phyloP scores from a whole-genome alignment of 1,139 yeast genomes.

The Yamadazyma dendronema region DNA sequence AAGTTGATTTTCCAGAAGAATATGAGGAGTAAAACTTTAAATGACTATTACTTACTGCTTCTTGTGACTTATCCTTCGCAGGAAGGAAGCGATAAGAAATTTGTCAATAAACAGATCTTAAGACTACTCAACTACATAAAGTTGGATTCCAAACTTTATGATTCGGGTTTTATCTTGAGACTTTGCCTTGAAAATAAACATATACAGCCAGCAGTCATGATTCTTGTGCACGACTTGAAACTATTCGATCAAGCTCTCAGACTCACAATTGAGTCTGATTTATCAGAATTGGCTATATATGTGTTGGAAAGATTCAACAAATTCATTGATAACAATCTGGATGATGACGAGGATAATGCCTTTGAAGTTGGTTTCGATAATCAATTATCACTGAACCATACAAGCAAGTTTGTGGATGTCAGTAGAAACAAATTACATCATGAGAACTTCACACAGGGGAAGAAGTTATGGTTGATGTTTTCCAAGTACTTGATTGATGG shows the following conservation, averaged over 20 bases:
- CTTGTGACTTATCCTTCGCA: slow-evolving; percentile 54
- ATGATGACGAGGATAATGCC: slow-evolving; percentile 4
- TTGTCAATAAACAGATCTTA: slow-evolving; percentile 24
- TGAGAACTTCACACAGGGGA: slow-evolving; percentile 48
- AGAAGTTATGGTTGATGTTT: slow-evolving; percentile 71
- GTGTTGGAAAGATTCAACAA: slow-evolving; percentile 36
- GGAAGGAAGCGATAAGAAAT: slow-evolving; percentile 22
- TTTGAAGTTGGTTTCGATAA: slow-evolving; percentile 11
- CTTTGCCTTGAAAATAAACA: slow-evolving; percentile 63
- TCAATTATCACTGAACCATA: slow-evolving; percentile 11
- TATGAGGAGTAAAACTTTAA: slow-evolving; percentile 51
- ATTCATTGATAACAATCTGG: slow-evolving; percentile 12
- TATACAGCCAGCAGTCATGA: slow-evolving; percentile 64
- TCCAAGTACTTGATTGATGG: slow-evolving; percentile 56
- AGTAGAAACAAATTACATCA: slow-evolving; percentile 33
- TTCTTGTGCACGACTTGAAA: slow-evolving; percentile 62
- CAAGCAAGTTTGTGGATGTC: slow-evolving; percentile 16
- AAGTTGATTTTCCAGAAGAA: slow-evolving; percentile 57
- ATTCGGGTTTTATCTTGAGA: slow-evolving; percentile 72
- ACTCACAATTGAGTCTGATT: slow-evolving; percentile 62
- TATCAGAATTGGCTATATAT: slow-evolving; percentile 55
- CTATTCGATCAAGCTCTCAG: slow-evolving; percentile 79
- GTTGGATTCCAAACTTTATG: slow-evolving; percentile 37
- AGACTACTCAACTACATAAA: slow-evolving; percentile 29
- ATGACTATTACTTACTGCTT: slow-evolving; percentile 71